phyloP scores from a whole-genome alignment of 371 early-diverging fungal species.

The Mucor plumbeus region DNA sequence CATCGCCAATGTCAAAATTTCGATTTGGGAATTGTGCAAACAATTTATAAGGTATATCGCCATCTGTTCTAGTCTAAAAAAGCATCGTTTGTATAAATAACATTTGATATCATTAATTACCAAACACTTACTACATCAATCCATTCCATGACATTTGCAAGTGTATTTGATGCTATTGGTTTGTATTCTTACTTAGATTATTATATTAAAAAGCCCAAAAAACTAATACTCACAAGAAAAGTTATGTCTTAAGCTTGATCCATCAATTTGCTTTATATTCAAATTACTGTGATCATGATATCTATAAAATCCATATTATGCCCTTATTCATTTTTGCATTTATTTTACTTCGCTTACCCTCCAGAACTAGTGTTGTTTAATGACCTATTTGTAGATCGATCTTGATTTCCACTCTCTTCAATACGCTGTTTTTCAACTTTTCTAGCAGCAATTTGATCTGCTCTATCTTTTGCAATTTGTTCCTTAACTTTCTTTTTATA shows the following conservation, averaged over 20 bases:
- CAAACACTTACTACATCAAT: conserved; percentile 34
- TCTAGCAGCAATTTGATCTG: conserved; percentile 31
- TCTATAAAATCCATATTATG: neutral
- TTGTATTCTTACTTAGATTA: neutral
- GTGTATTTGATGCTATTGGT: conserved; percentile 31
- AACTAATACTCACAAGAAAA: conserved; percentile 29
- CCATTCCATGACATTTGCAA: conserved; percentile 39
- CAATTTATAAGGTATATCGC: conserved; percentile 44
- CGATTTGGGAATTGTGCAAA: conserved; percentile 48
- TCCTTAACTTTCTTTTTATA: conserved; percentile 37
- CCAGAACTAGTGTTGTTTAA: neutral
- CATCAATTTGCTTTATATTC: conserved; percentile 45
- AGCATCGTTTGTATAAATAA: neutral
- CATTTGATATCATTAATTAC: neutral
- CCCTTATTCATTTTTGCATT: neutral
- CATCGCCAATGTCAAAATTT: conserved; percentile 49
- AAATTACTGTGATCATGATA: conserved; percentile 22
- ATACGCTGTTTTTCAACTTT: conserved; percentile 2
- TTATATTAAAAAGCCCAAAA: neutral
- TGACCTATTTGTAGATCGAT: neutral
- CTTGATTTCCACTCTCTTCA: neutral
- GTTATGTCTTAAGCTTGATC: conserved; percentile 31
- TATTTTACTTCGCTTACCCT: neutral
- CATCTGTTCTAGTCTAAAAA: conserved; percentile 38
- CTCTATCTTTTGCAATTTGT: conserved; percentile 43